Evolutionary conservation across 2,329 filamentous ascomycete species (phyloP).

Genomic region (Xylariaceae sp.): DNA sequence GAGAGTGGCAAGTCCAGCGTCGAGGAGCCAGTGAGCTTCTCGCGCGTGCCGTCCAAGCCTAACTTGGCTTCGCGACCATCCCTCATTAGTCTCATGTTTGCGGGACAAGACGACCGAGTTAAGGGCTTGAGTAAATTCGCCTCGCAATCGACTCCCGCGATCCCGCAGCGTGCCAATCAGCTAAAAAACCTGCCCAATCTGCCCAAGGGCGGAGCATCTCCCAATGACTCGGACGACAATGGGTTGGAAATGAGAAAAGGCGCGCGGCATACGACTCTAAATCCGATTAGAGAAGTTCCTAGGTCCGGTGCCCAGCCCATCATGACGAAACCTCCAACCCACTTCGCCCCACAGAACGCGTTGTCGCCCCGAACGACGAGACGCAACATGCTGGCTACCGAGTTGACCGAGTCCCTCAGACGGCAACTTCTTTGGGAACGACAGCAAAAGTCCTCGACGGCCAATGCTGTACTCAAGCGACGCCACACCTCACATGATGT

Average conservation of each 20-base stretch:
- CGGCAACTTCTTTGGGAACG: constrained; percentile 92
- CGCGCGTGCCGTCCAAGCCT: constrained; percentile 81
- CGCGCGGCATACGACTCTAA: constrained; percentile 43
- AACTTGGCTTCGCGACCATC: constrained; percentile 83
- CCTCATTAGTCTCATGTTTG: constrained; percentile 83
- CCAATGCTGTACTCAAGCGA: constrained; percentile 82
- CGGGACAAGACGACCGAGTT: constrained; percentile 66
- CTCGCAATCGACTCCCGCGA: constrained; percentile 61
- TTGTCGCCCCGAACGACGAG: constrained; percentile 88
- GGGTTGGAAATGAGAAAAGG: constrained; percentile 61
- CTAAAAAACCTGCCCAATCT: constrained; percentile 39
- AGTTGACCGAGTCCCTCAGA: constrained; percentile 87
- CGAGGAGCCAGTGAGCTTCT: constrained; percentile 75
- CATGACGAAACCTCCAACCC: constrained; percentile 62
- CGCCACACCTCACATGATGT: constrained; percentile 88
- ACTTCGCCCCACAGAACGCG: constrained; percentile 60
- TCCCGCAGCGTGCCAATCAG: constrained; percentile 60
- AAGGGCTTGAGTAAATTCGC: constrained; percentile 64
- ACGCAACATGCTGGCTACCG: constrained; percentile 90
- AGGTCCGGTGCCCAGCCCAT: constrained; percentile 72
- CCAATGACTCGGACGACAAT: constrained; percentile 57
- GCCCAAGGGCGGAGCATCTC: constrained; percentile 43
- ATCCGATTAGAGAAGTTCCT: constrained; percentile 57
- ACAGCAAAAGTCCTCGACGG: constrained; percentile 86
- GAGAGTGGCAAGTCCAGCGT: constrained; percentile 80